phyloP scores from a whole-genome alignment of 805 yeast genomes.

The Kazachstania bromeliacearum region DNA sequence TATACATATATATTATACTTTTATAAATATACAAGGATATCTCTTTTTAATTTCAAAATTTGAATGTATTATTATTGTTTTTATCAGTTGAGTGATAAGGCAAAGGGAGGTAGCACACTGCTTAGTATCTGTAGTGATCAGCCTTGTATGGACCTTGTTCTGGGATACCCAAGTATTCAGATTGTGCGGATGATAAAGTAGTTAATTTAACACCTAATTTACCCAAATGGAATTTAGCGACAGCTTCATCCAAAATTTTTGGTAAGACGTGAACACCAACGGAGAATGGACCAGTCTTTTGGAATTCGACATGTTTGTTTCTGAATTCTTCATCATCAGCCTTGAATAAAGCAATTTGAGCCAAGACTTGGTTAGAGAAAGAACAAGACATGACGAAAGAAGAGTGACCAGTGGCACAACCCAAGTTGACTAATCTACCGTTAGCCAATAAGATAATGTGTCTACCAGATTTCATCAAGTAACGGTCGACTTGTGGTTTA shows the following conservation, averaged over 20 bases:
- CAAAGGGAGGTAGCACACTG: background rate
- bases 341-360: conserved; percentile 96
- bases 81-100: background rate
- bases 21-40: background rate
- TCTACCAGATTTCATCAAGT: conserved; percentile 76
- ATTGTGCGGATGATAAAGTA: conserved; percentile 65
- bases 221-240: conserved; percentile 90
- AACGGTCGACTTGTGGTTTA: conserved; percentile 99
- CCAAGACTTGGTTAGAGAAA: conserved; percentile 98
- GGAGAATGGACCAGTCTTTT: conserved; percentile 83
- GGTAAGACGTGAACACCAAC: conserved; percentile 94
- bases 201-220: conserved; percentile 89
- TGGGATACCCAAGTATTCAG: conserved; percentile 91
- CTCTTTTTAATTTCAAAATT: background rate
- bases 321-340: conserved; percentile 75
- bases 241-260: conserved; percentile 97
- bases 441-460: conserved; percentile 95
- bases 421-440: conserved; percentile 98
- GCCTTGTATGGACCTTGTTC: conserved; percentile 95
- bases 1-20: background rate
- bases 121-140: conserved; percentile 92
- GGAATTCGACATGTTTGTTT: conserved; percentile 74
- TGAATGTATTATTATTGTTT: background rate
- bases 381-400: conserved; percentile 99
- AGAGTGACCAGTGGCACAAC: conserved; percentile 99